Evolutionary conservation across 2,329 filamentous ascomycete species (phyloP).

Genomic region (Talaromyces marneffei): DNA sequence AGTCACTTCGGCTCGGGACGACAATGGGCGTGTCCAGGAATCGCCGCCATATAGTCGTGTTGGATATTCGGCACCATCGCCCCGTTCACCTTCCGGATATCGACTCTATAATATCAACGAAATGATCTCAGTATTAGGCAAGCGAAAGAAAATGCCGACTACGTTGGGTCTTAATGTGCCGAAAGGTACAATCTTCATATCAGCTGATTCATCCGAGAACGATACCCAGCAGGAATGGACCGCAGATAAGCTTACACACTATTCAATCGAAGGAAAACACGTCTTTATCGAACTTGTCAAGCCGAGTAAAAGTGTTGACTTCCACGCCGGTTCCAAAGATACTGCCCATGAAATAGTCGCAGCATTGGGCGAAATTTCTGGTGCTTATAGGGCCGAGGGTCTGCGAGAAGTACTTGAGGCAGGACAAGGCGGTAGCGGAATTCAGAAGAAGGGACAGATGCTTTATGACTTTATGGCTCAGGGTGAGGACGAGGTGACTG

Average conservation of each 20-base stretch:
- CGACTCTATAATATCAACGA: constrained; percentile 96
- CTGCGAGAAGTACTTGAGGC: constrained; percentile 81
- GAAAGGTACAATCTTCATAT: constrained; percentile 83
- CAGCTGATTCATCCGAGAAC: constrained; percentile 71
- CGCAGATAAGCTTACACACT: constrained; percentile 92
- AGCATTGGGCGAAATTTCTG: constrained; percentile 81
- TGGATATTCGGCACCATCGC: constrained; percentile 40
- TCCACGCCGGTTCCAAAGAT: constrained; percentile 95
- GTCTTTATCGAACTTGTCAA: constrained; percentile 89
- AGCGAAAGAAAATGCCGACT: constrained; percentile 97
- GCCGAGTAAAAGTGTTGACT: constrained; percentile 91
- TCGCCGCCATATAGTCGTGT: constrained; percentile 54
- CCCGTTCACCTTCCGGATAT: constrained; percentile 68
- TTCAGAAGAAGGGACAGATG: constrained; percentile 75
- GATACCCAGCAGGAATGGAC: constrained; percentile 88
- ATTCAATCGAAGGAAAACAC: constrained; percentile 96
- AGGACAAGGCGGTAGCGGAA: constrained; percentile 59
- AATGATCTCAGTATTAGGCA: constrained; percentile 94
- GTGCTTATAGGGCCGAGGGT: constrained; percentile 72
- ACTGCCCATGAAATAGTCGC: constrained; percentile 90
- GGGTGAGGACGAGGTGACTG: constrained; percentile 92
- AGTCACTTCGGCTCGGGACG: constrained; percentile 38
- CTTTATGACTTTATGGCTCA: constrained; percentile 96
- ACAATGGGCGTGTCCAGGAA: constrained; percentile 37
- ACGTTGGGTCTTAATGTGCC: constrained; percentile 88